These are phyloP conservation scores for Schrenkiella parvula DNA, from an alignment of 345 rosid species.

Conservation along the genomic window DNA sequence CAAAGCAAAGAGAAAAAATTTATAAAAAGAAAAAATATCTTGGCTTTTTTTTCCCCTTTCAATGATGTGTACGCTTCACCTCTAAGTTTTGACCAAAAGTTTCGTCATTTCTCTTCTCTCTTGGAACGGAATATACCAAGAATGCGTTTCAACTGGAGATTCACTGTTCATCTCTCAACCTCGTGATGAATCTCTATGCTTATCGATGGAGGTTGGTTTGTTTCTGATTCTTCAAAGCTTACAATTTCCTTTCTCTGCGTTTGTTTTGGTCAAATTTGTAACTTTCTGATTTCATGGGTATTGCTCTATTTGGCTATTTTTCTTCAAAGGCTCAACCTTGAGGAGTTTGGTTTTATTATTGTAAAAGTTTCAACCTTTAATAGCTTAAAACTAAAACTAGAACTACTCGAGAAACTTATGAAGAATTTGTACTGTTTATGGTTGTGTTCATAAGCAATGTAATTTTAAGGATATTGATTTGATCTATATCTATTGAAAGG, in stretches of 20 bases:
- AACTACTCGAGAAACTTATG: not conserved
- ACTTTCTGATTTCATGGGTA: not conserved
- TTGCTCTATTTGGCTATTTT: conserved; percentile 3
- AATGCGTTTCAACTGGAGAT: not conserved
- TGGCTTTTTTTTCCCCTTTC: not conserved
- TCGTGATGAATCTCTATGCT: conserved; percentile 15
- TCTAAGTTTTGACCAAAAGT: conserved; percentile 30
- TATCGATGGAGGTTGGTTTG: conserved; percentile 23
- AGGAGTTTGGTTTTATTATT: not conserved
- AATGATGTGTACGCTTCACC: conserved; percentile 27
- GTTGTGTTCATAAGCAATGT: not conserved
- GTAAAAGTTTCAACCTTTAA: conserved; percentile 15
- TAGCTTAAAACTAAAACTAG: not conserved
- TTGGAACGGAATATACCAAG: not conserved
- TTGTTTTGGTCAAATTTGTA: not conserved
- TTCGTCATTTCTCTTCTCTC: conserved; percentile 5
- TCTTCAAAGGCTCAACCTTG: not conserved
- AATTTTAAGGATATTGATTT: not conserved
- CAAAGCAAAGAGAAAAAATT: not conserved
- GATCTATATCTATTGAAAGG: conserved; percentile 4
- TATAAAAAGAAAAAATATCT: not conserved
- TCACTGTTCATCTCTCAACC: not conserved
- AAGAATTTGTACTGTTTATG: conserved; percentile 3
- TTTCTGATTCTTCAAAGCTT: not conserved
- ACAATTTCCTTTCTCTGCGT: not conserved